Percentiles rank a stretch among this genome's conserved stretches.
Conservation (phyloP, 768 basidiomycete species). For the Russula virescens region DNA sequence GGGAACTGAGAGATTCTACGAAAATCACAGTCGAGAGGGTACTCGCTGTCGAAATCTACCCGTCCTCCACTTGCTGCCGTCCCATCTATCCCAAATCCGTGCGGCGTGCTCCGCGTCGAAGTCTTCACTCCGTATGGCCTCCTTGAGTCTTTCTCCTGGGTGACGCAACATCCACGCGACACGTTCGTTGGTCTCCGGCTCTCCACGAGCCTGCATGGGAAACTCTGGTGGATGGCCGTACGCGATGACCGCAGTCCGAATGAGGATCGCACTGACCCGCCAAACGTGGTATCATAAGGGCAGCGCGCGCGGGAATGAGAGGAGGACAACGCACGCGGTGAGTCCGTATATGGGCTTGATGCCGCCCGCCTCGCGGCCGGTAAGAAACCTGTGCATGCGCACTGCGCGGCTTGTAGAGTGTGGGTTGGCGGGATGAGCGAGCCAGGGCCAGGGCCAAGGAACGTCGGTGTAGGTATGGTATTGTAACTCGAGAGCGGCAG, state of each 20-base stretch:
- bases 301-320: no score
- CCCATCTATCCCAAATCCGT: slow-evolving; percentile 20
- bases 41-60: neutral
- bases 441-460: slow-evolving; percentile 39
- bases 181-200: slow-evolving; percentile 38
- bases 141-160: slow-evolving; percentile 25
- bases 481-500: slow-evolving; percentile 37
- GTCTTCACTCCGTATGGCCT: slow-evolving; percentile 27
- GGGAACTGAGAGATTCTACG: no score
- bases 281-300: no score
- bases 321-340: slow-evolving; percentile 56
- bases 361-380: slow-evolving; percentile 78
- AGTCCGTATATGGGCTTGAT: slow-evolving; percentile 86
- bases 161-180: slow-evolving; percentile 40
- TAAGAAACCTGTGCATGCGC: slow-evolving; percentile 76
- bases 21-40: slow-evolving; percentile 8
- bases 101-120: slow-evolving; percentile 26
- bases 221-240: slow-evolving; percentile 45
- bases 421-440: slow-evolving; percentile 3
- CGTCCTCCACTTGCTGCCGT: slow-evolving; percentile 9
- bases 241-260: slow-evolving; percentile 44
- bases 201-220: slow-evolving; percentile 38
- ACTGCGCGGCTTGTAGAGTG: slow-evolving; percentile 14
- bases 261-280: slow-evolving; percentile 42
- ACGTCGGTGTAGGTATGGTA: slow-evolving; percentile 65